Evolutionary conservation across 23 red algal species (phyloP).

Genomic region (Agarophyton chilense): DNA sequence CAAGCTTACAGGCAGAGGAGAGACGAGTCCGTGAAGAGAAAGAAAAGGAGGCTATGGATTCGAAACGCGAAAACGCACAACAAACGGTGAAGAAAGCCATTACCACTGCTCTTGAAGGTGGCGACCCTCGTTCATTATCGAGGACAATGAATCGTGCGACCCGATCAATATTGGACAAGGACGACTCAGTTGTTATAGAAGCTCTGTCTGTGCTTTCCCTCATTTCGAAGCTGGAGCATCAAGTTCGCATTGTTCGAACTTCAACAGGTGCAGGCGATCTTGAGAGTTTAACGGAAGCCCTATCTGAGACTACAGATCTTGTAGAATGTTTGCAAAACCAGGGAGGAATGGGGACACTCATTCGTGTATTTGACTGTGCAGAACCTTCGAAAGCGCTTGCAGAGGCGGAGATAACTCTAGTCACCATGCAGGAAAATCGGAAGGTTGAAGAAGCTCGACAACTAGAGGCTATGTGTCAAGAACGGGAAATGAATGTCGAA

Average conservation of each 20-base stretch:
- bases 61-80: constrained; percentile 53
- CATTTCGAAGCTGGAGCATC: constrained; percentile 45
- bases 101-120: constrained; percentile 50
- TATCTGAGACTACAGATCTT: neutral
- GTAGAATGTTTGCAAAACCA: neutral
- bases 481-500: constrained; percentile 20
- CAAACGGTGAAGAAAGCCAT: constrained; percentile 65
- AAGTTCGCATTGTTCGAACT: neutral
- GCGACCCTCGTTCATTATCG: constrained; percentile 54
- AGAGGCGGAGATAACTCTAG: constrained; percentile 12
- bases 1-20: constrained; percentile 64
- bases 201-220: neutral
- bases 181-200: constrained; percentile 38
- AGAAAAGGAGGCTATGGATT: constrained; percentile 52
- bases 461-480: neutral
- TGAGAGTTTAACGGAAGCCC: constrained; percentile 29
- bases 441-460: constrained; percentile 1
- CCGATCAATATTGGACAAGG: constrained; percentile 44
- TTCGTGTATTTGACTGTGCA: constrained; percentile 23
- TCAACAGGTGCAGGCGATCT: constrained; percentile 10
- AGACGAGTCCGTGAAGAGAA: constrained; percentile 58
- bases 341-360: constrained; percentile 18
- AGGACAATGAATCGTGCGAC: constrained; percentile 40
- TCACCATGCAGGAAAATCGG: neutral
- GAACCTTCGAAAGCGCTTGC: neutral